phyloP scores from a whole-genome alignment of 2,329 filamentous ascomycete species.

The Penicillium verrucosum region DNA sequence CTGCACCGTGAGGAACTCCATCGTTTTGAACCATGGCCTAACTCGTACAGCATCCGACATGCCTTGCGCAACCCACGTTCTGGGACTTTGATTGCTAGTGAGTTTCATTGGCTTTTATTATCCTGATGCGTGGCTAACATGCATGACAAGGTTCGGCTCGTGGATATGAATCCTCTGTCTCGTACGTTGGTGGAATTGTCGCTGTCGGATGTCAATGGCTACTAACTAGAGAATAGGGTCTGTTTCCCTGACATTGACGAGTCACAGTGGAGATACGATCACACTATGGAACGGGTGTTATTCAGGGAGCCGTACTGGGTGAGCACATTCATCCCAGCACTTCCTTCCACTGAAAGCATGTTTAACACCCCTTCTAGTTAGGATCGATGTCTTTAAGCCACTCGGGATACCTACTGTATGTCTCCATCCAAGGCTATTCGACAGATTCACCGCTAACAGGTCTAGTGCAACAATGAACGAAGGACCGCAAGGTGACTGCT shows the following conservation, averaged over 20 bases:
- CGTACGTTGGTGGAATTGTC: constrained; percentile 24
- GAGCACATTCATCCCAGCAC: constrained; percentile 4
- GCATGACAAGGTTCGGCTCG: constrained; percentile 26
- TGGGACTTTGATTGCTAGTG: constrained; percentile 38
- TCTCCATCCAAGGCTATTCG: background rate
- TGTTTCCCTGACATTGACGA: constrained; percentile 34
- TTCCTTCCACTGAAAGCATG: background rate
- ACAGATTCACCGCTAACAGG: constrained; percentile 15
- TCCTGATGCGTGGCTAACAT: constrained; percentile 14
- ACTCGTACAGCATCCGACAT: constrained; percentile 29
- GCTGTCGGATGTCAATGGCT: background rate
- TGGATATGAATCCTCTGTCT: constrained; percentile 30
- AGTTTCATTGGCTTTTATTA: constrained; percentile 12
- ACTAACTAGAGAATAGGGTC: constrained; percentile 19
- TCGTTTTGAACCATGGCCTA: constrained; percentile 29
- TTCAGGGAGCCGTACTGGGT: constrained; percentile 35
- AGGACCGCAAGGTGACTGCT: constrained; percentile 32
- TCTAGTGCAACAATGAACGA: constrained; percentile 38
- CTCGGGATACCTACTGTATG: constrained; percentile 36
- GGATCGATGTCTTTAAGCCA: constrained; percentile 38
- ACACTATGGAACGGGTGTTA: constrained; percentile 33
- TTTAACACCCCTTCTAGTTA: constrained; percentile 25
- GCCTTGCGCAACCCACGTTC: constrained; percentile 35
- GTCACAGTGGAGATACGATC: constrained; percentile 32
- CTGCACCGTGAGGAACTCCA: constrained; percentile 31